Evolutionary conservation across 2,329 filamentous ascomycete species (phyloP).

Genomic region (Teratosphaeriaceae sp.): DNA sequence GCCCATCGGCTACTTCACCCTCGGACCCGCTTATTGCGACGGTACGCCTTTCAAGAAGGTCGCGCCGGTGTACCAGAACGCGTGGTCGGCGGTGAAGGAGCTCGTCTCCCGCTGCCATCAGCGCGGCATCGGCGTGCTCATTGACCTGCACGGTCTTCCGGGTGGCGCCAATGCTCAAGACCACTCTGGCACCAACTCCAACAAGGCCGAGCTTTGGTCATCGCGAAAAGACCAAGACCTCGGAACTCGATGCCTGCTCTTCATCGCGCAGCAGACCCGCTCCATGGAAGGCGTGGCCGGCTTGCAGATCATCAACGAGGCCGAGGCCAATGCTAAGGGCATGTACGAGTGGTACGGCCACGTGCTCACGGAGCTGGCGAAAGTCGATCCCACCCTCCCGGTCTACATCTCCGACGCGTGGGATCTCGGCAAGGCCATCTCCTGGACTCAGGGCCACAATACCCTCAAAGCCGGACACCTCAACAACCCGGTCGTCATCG

Average conservation of each 20-base stretch:
- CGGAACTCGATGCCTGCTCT: slow-evolving; percentile 42
- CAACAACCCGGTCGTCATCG: slow-evolving; percentile 47
- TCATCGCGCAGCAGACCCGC: slow-evolving; percentile 44
- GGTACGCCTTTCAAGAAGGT: slow-evolving; percentile 48
- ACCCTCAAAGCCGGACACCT: slow-evolving; percentile 7
- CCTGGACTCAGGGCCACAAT: slow-evolving; percentile 35
- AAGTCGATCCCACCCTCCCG: slow-evolving; percentile 45
- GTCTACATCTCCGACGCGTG: slow-evolving; percentile 55
- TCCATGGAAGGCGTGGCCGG: slow-evolving; percentile 44
- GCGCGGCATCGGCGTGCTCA: slow-evolving; percentile 49
- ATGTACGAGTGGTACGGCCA: slow-evolving; percentile 54
- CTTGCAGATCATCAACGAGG: slow-evolving; percentile 54
- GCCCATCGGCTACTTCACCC: slow-evolving; percentile 54
- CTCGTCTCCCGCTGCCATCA: slow-evolving; percentile 40
- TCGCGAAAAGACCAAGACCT: slow-evolving; percentile 38
- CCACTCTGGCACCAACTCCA: slow-evolving; percentile 50
- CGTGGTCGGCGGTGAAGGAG: slow-evolving; percentile 46
- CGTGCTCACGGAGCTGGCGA: slow-evolving; percentile 40
- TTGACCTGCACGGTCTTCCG: slow-evolving; percentile 54
- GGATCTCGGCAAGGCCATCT: slow-evolving; percentile 42
- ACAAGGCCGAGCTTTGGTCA: slow-evolving; percentile 47
- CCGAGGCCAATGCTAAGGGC: slow-evolving; percentile 40
- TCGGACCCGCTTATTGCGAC: slow-evolving; percentile 45
- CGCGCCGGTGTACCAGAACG: slow-evolving; percentile 44
- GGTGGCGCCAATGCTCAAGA: slow-evolving; percentile 51